Evolutionary conservation across 352 stramenopile species (phyloP).

Genomic region (Phytophthora aleatoria): DNA sequence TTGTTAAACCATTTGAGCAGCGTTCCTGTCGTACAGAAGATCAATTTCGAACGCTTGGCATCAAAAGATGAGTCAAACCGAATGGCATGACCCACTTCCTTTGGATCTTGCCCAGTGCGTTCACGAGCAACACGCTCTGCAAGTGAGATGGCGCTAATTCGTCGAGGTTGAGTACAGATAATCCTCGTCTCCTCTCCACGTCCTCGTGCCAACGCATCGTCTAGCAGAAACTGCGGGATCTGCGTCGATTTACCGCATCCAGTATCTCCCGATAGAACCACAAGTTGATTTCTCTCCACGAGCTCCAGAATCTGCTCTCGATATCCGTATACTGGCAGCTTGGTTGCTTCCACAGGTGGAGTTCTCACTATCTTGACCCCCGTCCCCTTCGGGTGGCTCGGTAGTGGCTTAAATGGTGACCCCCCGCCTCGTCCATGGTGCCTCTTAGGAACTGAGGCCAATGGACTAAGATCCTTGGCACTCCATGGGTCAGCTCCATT

Average conservation of each 20-base stretch:
- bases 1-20: constrained; percentile 85
- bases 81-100: constrained; percentile 93
- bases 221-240: constrained; percentile 93
- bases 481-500: constrained; percentile 39
- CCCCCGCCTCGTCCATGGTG: constrained; percentile 19
- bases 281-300: constrained; percentile 81
- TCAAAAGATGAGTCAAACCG: constrained; percentile 88
- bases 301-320: constrained; percentile 68
- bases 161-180: constrained; percentile 93
- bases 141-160: constrained; percentile 92
- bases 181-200: constrained; percentile 73
- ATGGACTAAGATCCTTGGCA: constrained; percentile 17
- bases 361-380: constrained; percentile 24
- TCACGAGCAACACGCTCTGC: constrained; percentile 88
- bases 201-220: constrained; percentile 73
- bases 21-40: constrained; percentile 98
- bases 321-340: constrained; percentile 66
- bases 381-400: neutral
- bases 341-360: constrained; percentile 26
- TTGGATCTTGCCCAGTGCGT: constrained; percentile 49
- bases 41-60: constrained; percentile 85
- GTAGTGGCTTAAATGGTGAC: constrained; percentile 53
- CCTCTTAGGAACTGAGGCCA: constrained; percentile 18
- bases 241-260: constrained; percentile 95
- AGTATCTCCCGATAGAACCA: constrained; percentile 94